Evolutionary conservation across 1,284 basidiomycete genomes (phyloP), one percentile per base, ranked within the genome.

Genomic region (Trichosporon coremiiforme): DNA sequence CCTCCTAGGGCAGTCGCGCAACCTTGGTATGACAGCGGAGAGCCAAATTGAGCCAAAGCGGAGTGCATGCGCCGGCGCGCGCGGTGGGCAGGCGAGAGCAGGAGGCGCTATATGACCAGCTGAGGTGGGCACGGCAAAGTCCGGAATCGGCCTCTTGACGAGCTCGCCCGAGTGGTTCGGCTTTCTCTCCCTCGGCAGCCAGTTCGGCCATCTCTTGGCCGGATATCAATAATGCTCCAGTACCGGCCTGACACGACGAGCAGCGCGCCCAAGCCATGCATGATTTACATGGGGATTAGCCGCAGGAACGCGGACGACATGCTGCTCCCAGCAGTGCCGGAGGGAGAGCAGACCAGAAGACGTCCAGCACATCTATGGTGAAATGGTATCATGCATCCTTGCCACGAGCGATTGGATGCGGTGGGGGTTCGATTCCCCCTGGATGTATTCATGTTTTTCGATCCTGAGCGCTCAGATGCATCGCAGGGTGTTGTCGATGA

Each of bases 391-490:
- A 53, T 53, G 50, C 50, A 53, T 53, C 50, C 5, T 53, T 53
- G 50, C 50, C 50, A 53, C 20, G 50, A 3, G 50, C n/a, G 50
- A 53, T 22, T 53, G 5, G 50, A 53, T 53, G 50, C 50, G 50
- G 50, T 53, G 50, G 50, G 50, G 50, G 50, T 53, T 53, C 50
- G 50, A 53, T 53, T 53, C 50, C 50, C 50, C 50, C 50, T 53
- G 50, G 50, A 53, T 53, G 50, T 53, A 53, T 17, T 20, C 50
- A 35, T 20, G 6, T 20, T 25, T 20, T 53, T 53, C 50, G 50
- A 4, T 7, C n/a, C 25, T 25, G 8, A 17, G 3, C 8, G 41
- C n/a, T n/a, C 41, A n/a, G 41, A 45, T 45, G 41, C 41, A 45
- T 45, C 4, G 41, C 17, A n/a, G n/a, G 2, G 20, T 10, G 50